Base-by-base conservation (phyloP, 371 early-diverging fungal species). In the Haplosporangium sp. region DNA sequence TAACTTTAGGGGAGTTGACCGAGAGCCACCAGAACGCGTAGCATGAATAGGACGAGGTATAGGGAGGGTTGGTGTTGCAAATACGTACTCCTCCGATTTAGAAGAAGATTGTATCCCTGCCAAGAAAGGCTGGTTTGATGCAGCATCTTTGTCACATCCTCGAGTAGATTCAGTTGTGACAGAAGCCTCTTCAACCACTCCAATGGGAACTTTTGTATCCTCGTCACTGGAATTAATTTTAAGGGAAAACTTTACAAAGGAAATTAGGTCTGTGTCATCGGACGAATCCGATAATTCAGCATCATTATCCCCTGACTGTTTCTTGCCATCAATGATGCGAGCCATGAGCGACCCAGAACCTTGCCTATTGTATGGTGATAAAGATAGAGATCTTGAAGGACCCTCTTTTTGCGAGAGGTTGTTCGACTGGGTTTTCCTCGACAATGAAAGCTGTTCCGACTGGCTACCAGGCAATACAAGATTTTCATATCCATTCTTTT, bases 291-390 rank as follows among this genome's bases (percentile, higher is more conserved):
- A 37, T 20, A 59, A n/a, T 9, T 67, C 74, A 13, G 48, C 11
- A 10, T 63, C 58, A n/a, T 27, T 39, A 34, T 67, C 37, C 34
- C 44, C 39, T n/a, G 52, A 42, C 38, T 13, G 52, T 11, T 35
- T 63, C 27, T 63, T 73, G 38, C 63, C 64, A 2, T 70, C 58
- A 19, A 75, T 65, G 50, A 70, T 69, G 39, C 69, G 75, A 34
- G 58, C 56, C 75, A 75, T 75, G 13, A 75, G 70, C 5, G 75
- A 66, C 37, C 34, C 57, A 44, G 0, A 42, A 47, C 59, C 4
- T n/a, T 13, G n/a, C 40, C 38, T 53, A 4, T 3, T 34, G 27
- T 15, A 61, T 44, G 61, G 8, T 17, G 45, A 38, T 13, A 39
- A 27, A 4, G 34, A 15, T 34, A 38, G 27, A 8, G 57, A 34